Evolutionary conservation across 192 early-diverging fungal species (phyloP).

Genomic region (Backusella macrospora): DNA sequence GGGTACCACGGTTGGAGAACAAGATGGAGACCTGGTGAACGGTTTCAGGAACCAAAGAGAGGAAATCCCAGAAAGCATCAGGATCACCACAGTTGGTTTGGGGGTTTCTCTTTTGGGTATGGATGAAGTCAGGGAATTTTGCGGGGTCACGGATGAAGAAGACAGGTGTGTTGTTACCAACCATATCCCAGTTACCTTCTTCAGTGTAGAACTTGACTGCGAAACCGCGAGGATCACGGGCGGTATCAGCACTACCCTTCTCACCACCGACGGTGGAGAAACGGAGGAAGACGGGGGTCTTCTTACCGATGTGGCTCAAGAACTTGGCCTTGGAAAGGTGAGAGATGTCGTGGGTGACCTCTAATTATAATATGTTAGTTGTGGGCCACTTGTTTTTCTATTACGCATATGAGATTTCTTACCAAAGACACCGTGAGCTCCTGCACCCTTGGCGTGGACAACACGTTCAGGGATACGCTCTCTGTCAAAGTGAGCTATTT

Average conservation of each 20-base stretch:
- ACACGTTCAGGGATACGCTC: conserved; percentile 88
- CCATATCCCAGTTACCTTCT: conserved; percentile 85
- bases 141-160: conserved; percentile 83
- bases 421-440: conserved; percentile 80
- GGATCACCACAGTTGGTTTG: conserved; percentile 71
- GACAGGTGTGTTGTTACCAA: conserved; percentile 84
- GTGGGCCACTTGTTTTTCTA: neutral
- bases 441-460: conserved; percentile 85
- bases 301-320: conserved; percentile 70
- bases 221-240: conserved; percentile 82
- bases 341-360: conserved; percentile 72
- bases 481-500: conserved; percentile 77
- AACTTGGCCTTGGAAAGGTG: conserved; percentile 75
- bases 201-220: conserved; percentile 87
- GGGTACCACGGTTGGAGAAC: conserved; percentile 84
- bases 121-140: conserved; percentile 86
- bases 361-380: conserved; percentile 30
- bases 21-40: conserved; percentile 81
- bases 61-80: conserved; percentile 80
- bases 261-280: conserved; percentile 83
- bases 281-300: conserved; percentile 79
- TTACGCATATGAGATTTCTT: neutral
- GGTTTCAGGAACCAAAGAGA: conserved; percentile 75
- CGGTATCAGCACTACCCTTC: conserved; percentile 74
- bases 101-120: conserved; percentile 84